Percentiles rank a stretch among this genome's conserved stretches.
phyloP scores from a whole-genome alignment of 2,329 filamentous ascomycete genomes.

The Fusarium sp. region DNA sequence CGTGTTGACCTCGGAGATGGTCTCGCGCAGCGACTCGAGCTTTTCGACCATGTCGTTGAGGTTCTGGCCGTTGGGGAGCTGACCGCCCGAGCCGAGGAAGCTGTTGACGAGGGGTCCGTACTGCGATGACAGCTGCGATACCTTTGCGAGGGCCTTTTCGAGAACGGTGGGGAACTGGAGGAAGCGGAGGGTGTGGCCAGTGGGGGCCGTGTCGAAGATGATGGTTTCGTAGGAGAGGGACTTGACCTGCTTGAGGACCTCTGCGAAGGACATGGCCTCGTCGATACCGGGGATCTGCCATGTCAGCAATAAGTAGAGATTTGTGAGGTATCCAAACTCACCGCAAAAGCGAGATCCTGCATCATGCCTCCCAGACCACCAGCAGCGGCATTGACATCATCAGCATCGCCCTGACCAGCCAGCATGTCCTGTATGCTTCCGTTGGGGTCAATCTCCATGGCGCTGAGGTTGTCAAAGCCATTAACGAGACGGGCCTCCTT shows the following conservation, averaged over 20 bases:
- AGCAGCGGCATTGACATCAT: slow-evolving; percentile 73
- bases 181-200: slow-evolving; percentile 97
- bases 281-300: slow-evolving; percentile 94
- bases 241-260: slow-evolving; percentile 99
- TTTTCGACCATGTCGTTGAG: slow-evolving; percentile 93
- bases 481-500: slow-evolving; percentile 95
- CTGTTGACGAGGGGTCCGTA: slow-evolving; percentile 97
- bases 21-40: slow-evolving; percentile 92
- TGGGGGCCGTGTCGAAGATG: slow-evolving; percentile 98
- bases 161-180: slow-evolving; percentile 98
- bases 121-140: slow-evolving; percentile 92
- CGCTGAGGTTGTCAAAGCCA: slow-evolving; percentile 92
- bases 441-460: slow-evolving; percentile 99
- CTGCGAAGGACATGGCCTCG: slow-evolving; percentile 99
- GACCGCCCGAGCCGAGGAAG: slow-evolving; percentile 81
- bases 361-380: slow-evolving; percentile 93
- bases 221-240: slow-evolving; percentile 98
- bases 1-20: slow-evolving; percentile 94
- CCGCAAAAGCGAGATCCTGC: slow-evolving; percentile 96
- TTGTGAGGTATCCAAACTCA: slow-evolving; percentile 57
- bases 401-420: slow-evolving; percentile 79
- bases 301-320: neutral
- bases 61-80: slow-evolving; percentile 90
- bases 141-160: slow-evolving; percentile 97
- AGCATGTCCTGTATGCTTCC: slow-evolving; percentile 97